Evolutionary conservation across 164 flowering plant species (phyloP).

Genomic region (Santalum album): DNA sequence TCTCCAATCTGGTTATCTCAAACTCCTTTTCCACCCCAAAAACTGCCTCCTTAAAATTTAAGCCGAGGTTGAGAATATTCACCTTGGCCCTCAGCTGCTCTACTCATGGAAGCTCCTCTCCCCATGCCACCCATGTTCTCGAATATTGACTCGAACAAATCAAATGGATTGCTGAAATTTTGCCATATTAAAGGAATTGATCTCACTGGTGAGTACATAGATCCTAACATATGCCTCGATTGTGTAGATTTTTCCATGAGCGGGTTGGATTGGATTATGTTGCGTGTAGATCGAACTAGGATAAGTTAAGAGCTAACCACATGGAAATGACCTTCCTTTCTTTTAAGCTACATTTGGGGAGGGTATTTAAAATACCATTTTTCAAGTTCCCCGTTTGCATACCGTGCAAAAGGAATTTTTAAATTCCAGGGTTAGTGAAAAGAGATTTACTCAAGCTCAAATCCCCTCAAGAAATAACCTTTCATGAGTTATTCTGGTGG

Average conservation of each 20-base stretch:
- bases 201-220: not conserved
- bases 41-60: slow-evolving; percentile 4
- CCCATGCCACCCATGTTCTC: slow-evolving; percentile 60
- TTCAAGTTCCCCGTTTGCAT: no score
- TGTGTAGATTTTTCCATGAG: not conserved
- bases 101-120: slow-evolving; percentile 38
- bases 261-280: no score
- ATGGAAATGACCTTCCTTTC: no score
- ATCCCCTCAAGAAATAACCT: no score
- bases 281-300: no score
- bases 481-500: no score
- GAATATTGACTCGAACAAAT: slow-evolving; percentile 75
- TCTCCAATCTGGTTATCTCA: slow-evolving; percentile 74
- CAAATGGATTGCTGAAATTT: slow-evolving; percentile 93
- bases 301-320: no score
- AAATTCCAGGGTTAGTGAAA: no score
- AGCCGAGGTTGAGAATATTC: slow-evolving; percentile 59
- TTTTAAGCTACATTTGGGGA: no score
- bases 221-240: not conserved
- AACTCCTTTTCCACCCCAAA: slow-evolving; percentile 33
- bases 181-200: slow-evolving; percentile 15
- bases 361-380: no score
- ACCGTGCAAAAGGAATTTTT: no score
- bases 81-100: slow-evolving; percentile 80
- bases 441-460: no score